Base-by-base conservation (phyloP, 2,329 filamentous ascomycete genomes). In the Lomentospora prolificans region DNA sequence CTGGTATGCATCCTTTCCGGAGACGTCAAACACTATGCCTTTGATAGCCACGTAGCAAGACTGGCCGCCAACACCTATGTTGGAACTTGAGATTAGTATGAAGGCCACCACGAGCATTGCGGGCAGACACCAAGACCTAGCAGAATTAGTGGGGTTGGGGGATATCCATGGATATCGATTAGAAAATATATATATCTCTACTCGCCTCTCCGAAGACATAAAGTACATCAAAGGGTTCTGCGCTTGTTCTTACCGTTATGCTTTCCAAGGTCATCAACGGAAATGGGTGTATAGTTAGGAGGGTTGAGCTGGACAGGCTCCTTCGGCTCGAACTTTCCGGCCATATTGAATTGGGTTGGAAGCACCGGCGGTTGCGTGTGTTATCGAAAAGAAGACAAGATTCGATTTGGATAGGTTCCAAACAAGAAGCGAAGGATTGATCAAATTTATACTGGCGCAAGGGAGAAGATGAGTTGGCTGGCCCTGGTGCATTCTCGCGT, bases 11-110 rank as follows among this genome's bases (percentile, higher is more conserved):
- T 87, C 84, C 71, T 97, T 99, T 53, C 86, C 88, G 24, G 83
- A 90, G 58, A 99, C 94, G 66, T 99, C 92, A 66, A 96, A 99
- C 54, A 99, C 86, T 59, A 87, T 89, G 63, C 94, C 92, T 75
- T 87, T 87, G 70, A 87, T 87, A 50, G 83, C 84, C 44, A 87
- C 83, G 62, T 86, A 87, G 65, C 79, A 82, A 63, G 81, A 81
- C 5, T 74, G 79, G 19, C 84, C 82, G 57, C 87, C 79, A 14
- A 73, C 75, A 24, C 87, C 87, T 90, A 7, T n/a, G n/a, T 14
- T 7, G 54, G 24, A 31, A 31, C 14, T 12, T 27, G 12, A 27
- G 6, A 19, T 58, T 22, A 33, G 30, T n/a, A n/a, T n/a, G n/a
- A n/a, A n/a, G n/a, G n/a, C n/a, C n/a, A n/a, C n/a, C n/a, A n/a